A percentile compares a stretch with the other conserved stretches of the same genome.
Evolutionary conservation across 192 early-diverging fungal species (phyloP).

Genomic region (Podila minutissima): DNA sequence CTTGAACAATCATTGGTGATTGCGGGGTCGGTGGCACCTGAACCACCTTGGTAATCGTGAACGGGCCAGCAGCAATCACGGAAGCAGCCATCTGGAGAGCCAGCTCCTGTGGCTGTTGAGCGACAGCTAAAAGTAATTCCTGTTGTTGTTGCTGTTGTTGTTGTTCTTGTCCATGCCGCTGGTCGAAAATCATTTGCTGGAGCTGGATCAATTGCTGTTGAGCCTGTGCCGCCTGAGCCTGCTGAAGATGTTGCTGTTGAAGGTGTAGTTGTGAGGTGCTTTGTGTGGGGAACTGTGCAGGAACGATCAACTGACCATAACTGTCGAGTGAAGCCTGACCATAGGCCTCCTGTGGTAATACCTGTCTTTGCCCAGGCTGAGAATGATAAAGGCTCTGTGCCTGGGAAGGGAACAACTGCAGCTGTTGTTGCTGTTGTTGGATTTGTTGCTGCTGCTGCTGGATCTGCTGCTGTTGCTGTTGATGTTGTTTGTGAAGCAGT

Average conservation of each 20-base stretch:
- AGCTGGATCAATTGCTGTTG: constrained; percentile 60
- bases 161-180: constrained; percentile 55
- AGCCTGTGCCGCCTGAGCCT: constrained; percentile 24
- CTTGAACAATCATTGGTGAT: constrained; percentile 31
- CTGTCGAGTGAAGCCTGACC: constrained; percentile 18
- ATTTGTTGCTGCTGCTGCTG: constrained; percentile 29
- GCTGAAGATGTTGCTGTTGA: constrained; percentile 34
- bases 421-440: constrained; percentile 17
- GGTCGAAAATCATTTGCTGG: constrained; percentile 55
- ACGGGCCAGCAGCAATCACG: constrained; percentile 15
- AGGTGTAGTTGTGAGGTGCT: constrained; percentile 23
- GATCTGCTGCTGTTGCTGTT: constrained; percentile 13
- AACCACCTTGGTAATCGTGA: constrained; percentile 23
- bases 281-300: constrained; percentile 7
- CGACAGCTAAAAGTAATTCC: constrained; percentile 9
- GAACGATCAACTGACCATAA: constrained; percentile 11
- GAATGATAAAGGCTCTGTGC: constrained; percentile 15
- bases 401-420: constrained; percentile 7
- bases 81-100: constrained; percentile 15
- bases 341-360: background rate
- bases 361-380: constrained; percentile 23
- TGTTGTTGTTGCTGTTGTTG: constrained; percentile 54
- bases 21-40: constrained; percentile 20
- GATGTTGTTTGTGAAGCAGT: constrained; percentile 4
- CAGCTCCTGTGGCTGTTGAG: constrained; percentile 19